Base-by-base conservation (phyloP, 2,329 filamentous ascomycete genomes). In the Pestalotiopsis sp. region DNA sequence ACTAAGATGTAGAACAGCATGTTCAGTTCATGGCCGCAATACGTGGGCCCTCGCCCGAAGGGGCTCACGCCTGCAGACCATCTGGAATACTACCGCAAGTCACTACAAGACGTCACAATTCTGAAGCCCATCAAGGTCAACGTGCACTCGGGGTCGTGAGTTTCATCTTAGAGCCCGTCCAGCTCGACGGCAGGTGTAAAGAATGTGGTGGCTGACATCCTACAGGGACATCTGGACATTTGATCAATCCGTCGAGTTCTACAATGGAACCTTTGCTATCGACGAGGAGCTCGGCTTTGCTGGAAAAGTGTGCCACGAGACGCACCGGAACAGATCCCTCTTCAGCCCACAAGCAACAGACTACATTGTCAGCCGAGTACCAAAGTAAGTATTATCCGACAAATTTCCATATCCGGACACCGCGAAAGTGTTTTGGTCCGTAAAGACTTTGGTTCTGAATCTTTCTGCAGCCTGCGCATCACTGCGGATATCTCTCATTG, bases 201-300 rank as follows among this genome's bases (percentile, higher is more conserved):
- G 25, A 25, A 25, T 25, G 25, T 25, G 25, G 25, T 25, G 25
- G 25, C 25, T 25, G 65, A 59, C 55, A 45, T 2, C 3, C 11
- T 0, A 17, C 7, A 80, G 78, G 14, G 78, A 80, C 41, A 68
- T 73, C 25, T 79, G 76, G 75, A 72, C 73, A 4, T 62, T 74
- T 2, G 77, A 79, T 17, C 73, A 80, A 17, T 76, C 77, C 1
- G 74, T 79, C 4, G 71, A 76, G 39, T 80, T 80, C 58, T 80
- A 77, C 68, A 55, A 73, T n/a, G 71, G 71, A 3, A 77, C 77
- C 1, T 71, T 80, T 2, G 62, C 73, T 13, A 70, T 80, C 9
- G 76, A 79, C 17, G 71, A 72, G 3, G 77, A 79, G 63, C 64
- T 78, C 4, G 78, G 77, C 0, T 70, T 80, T 0, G 39, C 71